Evolutionary conservation across 352 stramenopile species (phyloP).

Genomic region (Phytophthora nicotianae): DNA sequence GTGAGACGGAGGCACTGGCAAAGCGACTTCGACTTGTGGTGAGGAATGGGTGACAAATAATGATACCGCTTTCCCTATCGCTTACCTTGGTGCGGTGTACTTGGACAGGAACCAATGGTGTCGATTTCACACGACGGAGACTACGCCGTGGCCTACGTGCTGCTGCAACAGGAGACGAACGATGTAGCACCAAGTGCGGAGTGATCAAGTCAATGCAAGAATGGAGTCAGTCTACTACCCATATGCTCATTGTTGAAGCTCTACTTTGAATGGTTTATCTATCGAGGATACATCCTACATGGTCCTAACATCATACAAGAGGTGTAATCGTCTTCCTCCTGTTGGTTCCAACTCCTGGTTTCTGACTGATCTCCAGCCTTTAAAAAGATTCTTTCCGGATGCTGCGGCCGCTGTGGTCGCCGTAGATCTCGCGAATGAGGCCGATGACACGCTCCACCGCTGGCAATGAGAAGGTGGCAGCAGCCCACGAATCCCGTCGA

Average conservation of each 20-base stretch:
- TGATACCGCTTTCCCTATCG: not conserved
- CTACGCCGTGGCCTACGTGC: constrained; percentile 81
- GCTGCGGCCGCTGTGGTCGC: constrained; percentile 42
- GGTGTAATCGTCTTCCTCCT: constrained; percentile 19
- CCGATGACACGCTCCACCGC: constrained; percentile 65
- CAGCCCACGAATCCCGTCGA: constrained; percentile 30
- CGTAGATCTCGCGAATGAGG: constrained; percentile 72
- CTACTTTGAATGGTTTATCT: constrained; percentile 11
- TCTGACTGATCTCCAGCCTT: not conserved
- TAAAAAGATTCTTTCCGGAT: constrained; percentile 66
- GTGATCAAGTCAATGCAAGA: constrained; percentile 2
- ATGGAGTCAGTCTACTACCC: not conserved
- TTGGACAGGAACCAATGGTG: constrained; percentile 56
- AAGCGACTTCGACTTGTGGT: constrained; percentile 62
- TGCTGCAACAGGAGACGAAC: constrained; percentile 57
- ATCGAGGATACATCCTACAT: constrained; percentile 8
- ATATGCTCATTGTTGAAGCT: not conserved
- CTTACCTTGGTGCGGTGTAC: constrained; percentile 6
- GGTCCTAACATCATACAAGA: constrained; percentile 8
- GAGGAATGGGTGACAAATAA: not conserved
- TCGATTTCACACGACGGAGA: constrained; percentile 86
- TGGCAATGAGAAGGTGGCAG: constrained; percentile 56
- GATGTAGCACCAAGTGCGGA: not conserved
- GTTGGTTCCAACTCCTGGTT: not conserved
- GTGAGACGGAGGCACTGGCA: constrained; percentile 58